These are phyloP conservation scores for Gyrodon lividus DNA, from an alignment of 768 basidiomycete genomes.

Conservation along the genomic window DNA sequence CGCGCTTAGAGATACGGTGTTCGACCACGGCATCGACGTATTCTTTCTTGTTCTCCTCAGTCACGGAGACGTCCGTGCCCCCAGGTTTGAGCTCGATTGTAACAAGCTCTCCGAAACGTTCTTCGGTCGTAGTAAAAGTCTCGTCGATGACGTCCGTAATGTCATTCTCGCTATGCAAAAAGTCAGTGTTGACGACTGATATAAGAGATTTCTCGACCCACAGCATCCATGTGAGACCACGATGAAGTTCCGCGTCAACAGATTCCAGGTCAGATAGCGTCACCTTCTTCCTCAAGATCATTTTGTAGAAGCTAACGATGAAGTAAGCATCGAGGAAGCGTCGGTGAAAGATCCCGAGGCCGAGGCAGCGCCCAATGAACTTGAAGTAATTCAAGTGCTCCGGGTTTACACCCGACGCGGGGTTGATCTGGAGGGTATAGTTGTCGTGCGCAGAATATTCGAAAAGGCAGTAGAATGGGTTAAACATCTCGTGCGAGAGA, in stretches of 20 bases:
- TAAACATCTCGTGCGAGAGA: constrained; percentile 99
- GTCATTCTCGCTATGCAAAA: constrained; percentile 80
- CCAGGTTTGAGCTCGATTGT: constrained; percentile 93
- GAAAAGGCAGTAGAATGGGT: constrained; percentile 99
- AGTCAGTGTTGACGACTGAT: constrained; percentile 9
- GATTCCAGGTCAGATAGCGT: constrained; percentile 91
- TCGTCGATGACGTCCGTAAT: constrained; percentile 98
- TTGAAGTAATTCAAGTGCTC: constrained; percentile 99
- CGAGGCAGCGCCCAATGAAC: constrained; percentile 95
- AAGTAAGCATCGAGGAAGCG: constrained; percentile 99
- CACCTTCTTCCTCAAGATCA: constrained; percentile 98
- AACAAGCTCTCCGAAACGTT: constrained; percentile 97
- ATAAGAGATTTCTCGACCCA: constrained; percentile 39
- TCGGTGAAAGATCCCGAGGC: constrained; percentile 97
- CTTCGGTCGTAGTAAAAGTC: constrained; percentile 95
- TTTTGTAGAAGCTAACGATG: constrained; percentile 99
- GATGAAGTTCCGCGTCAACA: constrained; percentile 92
- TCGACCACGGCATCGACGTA: constrained; percentile 94
- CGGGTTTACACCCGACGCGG: constrained; percentile 95
- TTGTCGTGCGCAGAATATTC: constrained; percentile 99
- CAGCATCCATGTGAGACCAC: constrained; percentile 99
- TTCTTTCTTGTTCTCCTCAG: constrained; percentile 98
- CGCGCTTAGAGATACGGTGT: constrained; percentile 95
- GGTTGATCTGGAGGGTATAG: constrained; percentile 99
- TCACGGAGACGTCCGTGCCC: constrained; percentile 83